These are phyloP conservation scores for Solanum hybrid DNA, from an alignment of 305 asterid genomes.

Conservation along the genomic window DNA sequence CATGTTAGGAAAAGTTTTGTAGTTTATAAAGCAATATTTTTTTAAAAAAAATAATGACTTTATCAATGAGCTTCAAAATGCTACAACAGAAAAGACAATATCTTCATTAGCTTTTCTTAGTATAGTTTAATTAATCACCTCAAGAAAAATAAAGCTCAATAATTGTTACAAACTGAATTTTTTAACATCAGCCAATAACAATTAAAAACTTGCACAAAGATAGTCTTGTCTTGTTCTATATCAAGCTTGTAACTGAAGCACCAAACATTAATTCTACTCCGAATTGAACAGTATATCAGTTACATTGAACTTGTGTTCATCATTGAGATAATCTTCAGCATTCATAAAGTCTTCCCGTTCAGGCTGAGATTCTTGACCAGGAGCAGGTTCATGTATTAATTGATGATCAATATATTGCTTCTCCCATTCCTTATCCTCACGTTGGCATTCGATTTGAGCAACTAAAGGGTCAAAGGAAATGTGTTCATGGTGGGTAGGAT, in stretches of 20 bases:
- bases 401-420: slow-evolving; percentile 39
- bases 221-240: no score
- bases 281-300: slow-evolving; percentile 21
- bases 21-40: background rate
- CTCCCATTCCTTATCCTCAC: slow-evolving; percentile 89
- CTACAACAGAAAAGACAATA: background rate
- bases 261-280: no score
- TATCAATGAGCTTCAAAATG: background rate
- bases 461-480: slow-evolving; percentile 77
- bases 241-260: no score
- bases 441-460: slow-evolving; percentile 72
- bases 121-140: background rate
- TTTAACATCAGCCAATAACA: background rate
- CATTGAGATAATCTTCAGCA: slow-evolving; percentile 89
- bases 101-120: no score
- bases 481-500: slow-evolving; percentile 33
- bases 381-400: slow-evolving; percentile 29
- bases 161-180: background rate
- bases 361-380: slow-evolving; percentile 59
- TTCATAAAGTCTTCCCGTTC: slow-evolving; percentile 90
- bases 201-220: no score
- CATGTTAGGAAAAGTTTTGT: background rate
- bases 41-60: background rate
- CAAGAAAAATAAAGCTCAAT: background rate
- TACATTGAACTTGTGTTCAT: slow-evolving; percentile 82